Evolutionary conservation across 805 yeast genomes (phyloP).

Genomic region (Starmerella bombi): DNA sequence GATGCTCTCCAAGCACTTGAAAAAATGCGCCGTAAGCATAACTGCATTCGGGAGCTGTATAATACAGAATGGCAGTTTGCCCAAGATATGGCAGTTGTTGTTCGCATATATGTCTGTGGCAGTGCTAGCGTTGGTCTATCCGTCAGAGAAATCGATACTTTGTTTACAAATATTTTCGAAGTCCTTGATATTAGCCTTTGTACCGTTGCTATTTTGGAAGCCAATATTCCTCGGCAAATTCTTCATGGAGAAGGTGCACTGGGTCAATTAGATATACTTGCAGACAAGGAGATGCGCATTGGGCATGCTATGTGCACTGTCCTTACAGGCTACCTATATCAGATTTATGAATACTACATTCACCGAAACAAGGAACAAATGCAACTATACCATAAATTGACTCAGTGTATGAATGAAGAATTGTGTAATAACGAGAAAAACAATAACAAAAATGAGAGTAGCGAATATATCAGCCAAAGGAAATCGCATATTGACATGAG

Average conservation of each 20-base stretch:
- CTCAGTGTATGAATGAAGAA: constrained; percentile 12
- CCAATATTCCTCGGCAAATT: constrained; percentile 24
- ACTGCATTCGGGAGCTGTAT: constrained; percentile 29
- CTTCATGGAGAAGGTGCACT: constrained; percentile 18
- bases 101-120: constrained; percentile 24
- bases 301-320: constrained; percentile 26
- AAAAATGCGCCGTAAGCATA: constrained; percentile 18
- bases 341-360: constrained; percentile 27
- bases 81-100: constrained; percentile 28
- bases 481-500: background rate
- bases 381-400: constrained; percentile 15
- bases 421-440: background rate
- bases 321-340: constrained; percentile 24
- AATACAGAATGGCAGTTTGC: constrained; percentile 29
- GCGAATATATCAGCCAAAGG: background rate
- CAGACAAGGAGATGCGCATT: constrained; percentile 22
- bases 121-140: constrained; percentile 23
- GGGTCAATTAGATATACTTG: constrained; percentile 10
- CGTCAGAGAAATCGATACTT: constrained; percentile 19
- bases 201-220: constrained; percentile 23
- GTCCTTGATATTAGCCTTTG: constrained; percentile 25
- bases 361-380: constrained; percentile 24
- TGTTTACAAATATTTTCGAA: constrained; percentile 28
- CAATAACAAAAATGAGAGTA: background rate
- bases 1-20: background rate